Percentiles rank a stretch among this genome's conserved stretches.
phyloP scores from a whole-genome alignment of 208 protist genomes.

The Endotrypanum monterogeii region DNA sequence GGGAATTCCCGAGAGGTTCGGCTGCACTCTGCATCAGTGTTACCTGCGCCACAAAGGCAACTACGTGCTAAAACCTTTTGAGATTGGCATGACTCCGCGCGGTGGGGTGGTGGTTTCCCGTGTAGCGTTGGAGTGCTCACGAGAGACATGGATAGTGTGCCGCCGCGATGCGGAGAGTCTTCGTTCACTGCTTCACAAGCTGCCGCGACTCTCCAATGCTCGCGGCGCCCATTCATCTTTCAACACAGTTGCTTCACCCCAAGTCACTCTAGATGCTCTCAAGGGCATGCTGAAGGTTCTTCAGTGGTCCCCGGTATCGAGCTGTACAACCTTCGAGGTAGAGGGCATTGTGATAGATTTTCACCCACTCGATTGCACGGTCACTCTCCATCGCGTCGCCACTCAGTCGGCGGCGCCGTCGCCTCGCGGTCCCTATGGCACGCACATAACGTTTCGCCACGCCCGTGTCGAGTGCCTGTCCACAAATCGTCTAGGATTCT shows the following conservation, averaged over 20 bases:
- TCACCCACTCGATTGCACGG: conserved; percentile 25
- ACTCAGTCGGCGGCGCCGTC: conserved; percentile 16
- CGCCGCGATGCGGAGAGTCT: conserved; percentile 23
- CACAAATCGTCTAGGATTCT: conserved; percentile 13
- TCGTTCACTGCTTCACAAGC: conserved; percentile 25
- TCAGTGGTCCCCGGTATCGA: conserved; percentile 21
- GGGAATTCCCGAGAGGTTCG: conserved; percentile 20
- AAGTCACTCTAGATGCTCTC: conserved; percentile 10
- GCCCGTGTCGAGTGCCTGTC: conserved; percentile 13
- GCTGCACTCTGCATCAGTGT: conserved; percentile 39
- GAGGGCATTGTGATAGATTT: conserved; percentile 20
- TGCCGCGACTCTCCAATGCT: neutral
- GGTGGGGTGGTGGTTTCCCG: conserved; percentile 35
- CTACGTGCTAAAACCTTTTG: conserved; percentile 35
- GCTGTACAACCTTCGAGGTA: conserved; percentile 21
- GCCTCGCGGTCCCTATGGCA: conserved; percentile 15
- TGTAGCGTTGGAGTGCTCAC: conserved; percentile 26
- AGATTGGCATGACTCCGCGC: conserved; percentile 31
- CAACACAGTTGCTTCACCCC: neutral
- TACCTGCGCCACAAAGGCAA: conserved; percentile 27
- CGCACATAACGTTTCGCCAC: conserved; percentile 15
- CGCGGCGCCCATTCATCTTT: neutral
- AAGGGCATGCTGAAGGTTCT: conserved; percentile 11
- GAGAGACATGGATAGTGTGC: conserved; percentile 32
- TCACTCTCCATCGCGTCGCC: conserved; percentile 15